Base-by-base conservation (phyloP, 108 stramenopile genomes). In the Stephanodiscus minutulus region DNA sequence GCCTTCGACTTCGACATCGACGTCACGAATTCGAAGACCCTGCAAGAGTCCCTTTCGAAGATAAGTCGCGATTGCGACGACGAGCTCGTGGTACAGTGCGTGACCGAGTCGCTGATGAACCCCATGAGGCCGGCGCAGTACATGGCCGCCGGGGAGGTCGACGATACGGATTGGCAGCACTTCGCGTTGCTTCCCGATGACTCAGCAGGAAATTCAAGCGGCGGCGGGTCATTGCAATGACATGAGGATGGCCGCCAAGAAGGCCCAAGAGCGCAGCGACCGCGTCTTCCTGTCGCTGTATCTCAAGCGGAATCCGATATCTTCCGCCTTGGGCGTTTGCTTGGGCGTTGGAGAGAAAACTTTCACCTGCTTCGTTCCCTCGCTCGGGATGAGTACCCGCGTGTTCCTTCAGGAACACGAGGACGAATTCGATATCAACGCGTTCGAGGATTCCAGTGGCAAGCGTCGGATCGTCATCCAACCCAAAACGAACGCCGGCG, bases 101-200 rank as follows among this genome's bases (percentile, higher is more conserved):
- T 98, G 46, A 97, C 96, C 8, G 85, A 89, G 41, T 67, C 96
- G 65, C 68, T 95, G 9, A 97, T 88, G 67, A 78, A 82, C 5
- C 98, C 98, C 5, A 96, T 98, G 95, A 77, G 82, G 63, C 88
- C 88, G 0, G 98, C 98, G 17, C 81, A 86, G 55, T 99, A 99
- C 57, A 82, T 98, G 61, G 92, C 93, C 8, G 96, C 92, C 8
- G 96, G 96, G 28, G 69, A 69, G 21, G 9, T 89, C 7, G 64
- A 65, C 20, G 74, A 84, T 24, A 68, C 68, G 25, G 83, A 77
- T 2, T 96, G 96, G 94, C 61, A 84, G 9, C 96, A 97, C 76
- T 97, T 93, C 74, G 98, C 97, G 5, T 77, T 99, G 55, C 7
- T 92, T 91, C 69, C 68, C 62, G 13, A 63, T 81, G 60, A 67